Base-by-base conservation (phyloP, 192 early-diverging fungal genomes). In the Backusella westeae region DNA sequence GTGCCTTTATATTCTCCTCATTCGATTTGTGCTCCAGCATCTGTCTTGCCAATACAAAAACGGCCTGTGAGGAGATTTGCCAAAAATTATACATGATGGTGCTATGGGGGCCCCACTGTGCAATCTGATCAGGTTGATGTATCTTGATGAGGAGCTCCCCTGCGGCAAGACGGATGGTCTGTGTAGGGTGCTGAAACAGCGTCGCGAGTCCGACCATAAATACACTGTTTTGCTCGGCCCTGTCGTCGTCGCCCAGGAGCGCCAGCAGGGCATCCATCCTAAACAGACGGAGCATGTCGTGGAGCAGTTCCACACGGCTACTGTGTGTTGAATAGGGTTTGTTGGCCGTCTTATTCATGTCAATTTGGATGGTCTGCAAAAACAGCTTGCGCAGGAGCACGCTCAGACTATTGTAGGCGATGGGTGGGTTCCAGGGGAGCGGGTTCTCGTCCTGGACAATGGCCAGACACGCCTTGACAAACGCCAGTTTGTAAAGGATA, bases 281-380 rank as follows among this genome's bases (percentile, higher is more conserved):
- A 78, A 93, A 94, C 63, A 92, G 85, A 42, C 88, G 87, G 66
- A 98, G 82, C 7, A 96, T 89, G 42, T 86, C 85, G 12, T 88
- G 74, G 4, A 98, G 83, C 14, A 98, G 81, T 53, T 96, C 93
- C 44, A 91, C 87, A n/a, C 89, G 90, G 73, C 95, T 93, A 2
- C 26, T 83, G 83, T 34, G 83, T 73, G 39, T 85, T 73, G 49
- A 85, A 80, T 15, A 77, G 53, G 14, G 63, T 38, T 34, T 84
- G 63, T 66, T 85, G 63, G 84, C 10, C 15, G 79, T 63, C 34
- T 34, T 36, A 1, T 76, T 39, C 29, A 88, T 78, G 34, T 85
- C 78, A 6, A 79, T 21, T 1, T 69, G 68, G 36, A 74, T 73
- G 26, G 52, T 79, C 17, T 91, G 90, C 10, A 87, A 74, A 78